These are phyloP conservation scores for Pisolithus albus DNA, from an alignment of 768 basidiomycete species.

Conservation along the genomic window DNA sequence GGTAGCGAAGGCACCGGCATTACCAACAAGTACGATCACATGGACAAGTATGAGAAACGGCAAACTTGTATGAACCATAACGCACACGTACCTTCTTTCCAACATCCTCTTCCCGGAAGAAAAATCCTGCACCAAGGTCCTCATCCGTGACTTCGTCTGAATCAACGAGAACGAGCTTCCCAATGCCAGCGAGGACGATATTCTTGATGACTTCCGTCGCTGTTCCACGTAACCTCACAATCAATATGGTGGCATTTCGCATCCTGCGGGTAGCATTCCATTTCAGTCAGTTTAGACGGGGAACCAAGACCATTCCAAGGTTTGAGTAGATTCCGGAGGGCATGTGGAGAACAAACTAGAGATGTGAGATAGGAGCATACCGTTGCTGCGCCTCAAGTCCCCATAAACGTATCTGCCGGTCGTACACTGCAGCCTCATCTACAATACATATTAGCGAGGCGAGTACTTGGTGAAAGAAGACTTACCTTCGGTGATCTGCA, in stretches of 20 bases:
- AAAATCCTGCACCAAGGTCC: slow-evolving; percentile 89
- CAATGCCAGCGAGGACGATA: slow-evolving; percentile 94
- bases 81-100: slow-evolving; percentile 64
- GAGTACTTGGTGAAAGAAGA: slow-evolving; percentile 11
- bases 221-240: slow-evolving; percentile 71
- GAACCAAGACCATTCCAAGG: too few species aligned
- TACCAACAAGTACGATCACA: slow-evolving; percentile 33
- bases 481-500: slow-evolving; percentile 62
- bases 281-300: too few species aligned
- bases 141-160: slow-evolving; percentile 65
- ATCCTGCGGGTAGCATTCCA: slow-evolving; percentile 47
- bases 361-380: slow-evolving; percentile 35
- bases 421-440: slow-evolving; percentile 83
- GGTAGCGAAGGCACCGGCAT: slow-evolving; percentile 3
- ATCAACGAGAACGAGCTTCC: slow-evolving; percentile 82
- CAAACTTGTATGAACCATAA: too few species aligned
- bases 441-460: background rate
- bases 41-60: slow-evolving; percentile 25
- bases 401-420: slow-evolving; percentile 96
- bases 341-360: slow-evolving; percentile 3
- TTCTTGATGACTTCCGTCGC: slow-evolving; percentile 97
- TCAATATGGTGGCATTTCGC: slow-evolving; percentile 86
- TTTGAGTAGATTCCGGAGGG: too few species aligned
- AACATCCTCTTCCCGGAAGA: slow-evolving; percentile 90
- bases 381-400: slow-evolving; percentile 96